Conservation (phyloP, 1,139 yeast genomes). For the Yamadazyma diddensiae region DNA sequence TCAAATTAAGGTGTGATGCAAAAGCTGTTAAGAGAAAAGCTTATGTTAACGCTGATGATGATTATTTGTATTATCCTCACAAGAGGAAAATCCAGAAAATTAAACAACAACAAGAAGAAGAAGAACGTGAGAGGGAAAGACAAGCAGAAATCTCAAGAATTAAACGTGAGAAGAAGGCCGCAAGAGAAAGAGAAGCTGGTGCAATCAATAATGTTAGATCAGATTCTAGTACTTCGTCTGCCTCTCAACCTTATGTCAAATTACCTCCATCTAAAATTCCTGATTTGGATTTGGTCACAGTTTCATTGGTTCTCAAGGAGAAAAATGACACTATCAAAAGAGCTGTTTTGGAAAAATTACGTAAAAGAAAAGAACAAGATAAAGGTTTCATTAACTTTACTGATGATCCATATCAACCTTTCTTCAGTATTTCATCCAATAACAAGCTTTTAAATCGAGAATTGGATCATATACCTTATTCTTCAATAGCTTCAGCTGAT, state of each 20-base stretch:
- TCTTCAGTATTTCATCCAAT: slow-evolving; percentile 61
- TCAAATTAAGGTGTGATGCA: slow-evolving; percentile 67
- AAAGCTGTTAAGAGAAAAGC: slow-evolving; percentile 72
- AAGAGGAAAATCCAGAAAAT: slow-evolving; percentile 57
- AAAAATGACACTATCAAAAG: slow-evolving; percentile 76
- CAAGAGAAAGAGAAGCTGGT: slow-evolving; percentile 6
- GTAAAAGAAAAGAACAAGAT: slow-evolving; percentile 70
- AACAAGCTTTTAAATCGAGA: slow-evolving; percentile 48
- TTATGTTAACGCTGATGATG: slow-evolving; percentile 67
- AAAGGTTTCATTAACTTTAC: slow-evolving; percentile 77
- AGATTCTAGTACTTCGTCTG: slow-evolving; percentile 21
- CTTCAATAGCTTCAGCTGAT: slow-evolving; percentile 72
- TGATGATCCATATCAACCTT: slow-evolving; percentile 90
- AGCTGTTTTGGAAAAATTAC: slow-evolving; percentile 80
- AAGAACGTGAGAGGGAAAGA: slow-evolving; percentile 26
- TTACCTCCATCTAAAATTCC: slow-evolving; percentile 90
- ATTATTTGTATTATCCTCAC: slow-evolving; percentile 76
- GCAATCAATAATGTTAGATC: slow-evolving; percentile 3
- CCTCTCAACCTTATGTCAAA: slow-evolving; percentile 78
- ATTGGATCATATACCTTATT: slow-evolving; percentile 68
- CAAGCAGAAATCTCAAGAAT: slow-evolving; percentile 20
- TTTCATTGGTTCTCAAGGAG: slow-evolving; percentile 69
- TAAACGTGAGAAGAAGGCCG: slow-evolving; percentile 22
- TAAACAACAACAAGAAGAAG: slow-evolving; percentile 41
- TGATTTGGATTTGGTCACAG: slow-evolving; percentile 84